Conservation (phyloP, 2,329 filamentous ascomycete species). For the Botrytis aclada region DNA sequence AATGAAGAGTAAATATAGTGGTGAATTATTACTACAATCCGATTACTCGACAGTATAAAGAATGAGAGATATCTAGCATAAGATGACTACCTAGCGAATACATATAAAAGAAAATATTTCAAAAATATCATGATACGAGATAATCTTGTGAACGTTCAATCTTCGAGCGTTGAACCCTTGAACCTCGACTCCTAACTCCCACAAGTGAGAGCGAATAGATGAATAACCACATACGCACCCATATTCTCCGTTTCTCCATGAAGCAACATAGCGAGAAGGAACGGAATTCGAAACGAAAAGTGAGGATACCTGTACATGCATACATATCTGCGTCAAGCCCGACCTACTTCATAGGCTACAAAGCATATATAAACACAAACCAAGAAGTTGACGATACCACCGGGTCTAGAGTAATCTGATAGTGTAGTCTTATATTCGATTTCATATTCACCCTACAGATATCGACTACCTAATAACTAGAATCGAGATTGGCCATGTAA, state of each 20-base stretch:
- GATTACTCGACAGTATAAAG: background rate
- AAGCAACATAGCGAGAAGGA: background rate
- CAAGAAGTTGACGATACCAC: background rate
- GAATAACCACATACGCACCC: background rate
- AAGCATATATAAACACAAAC: background rate
- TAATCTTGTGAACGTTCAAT: background rate
- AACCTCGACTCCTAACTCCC: background rate
- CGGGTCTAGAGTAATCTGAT: background rate
- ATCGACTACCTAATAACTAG: background rate
- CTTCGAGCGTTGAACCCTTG: too few relatives aligned
- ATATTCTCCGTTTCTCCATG: background rate
- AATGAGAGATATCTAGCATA: background rate
- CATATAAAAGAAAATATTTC: too few relatives aligned
- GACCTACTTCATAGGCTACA: background rate
- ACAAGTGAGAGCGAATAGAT: background rate
- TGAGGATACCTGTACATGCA: background rate
- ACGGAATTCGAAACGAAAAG: background rate
- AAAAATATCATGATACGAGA: background rate
- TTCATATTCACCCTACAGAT: background rate
- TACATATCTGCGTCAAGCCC: background rate
- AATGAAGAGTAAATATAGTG: background rate
- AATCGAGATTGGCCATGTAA: background rate
- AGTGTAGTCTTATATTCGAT: background rate
- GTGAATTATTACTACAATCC: background rate
- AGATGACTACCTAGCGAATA: background rate